A percentile compares a stretch with the other conserved stretches of the same genome.
Evolutionary conservation across 2,329 filamentous ascomycete genomes (phyloP).

Genomic region (Fusarium sp.): DNA sequence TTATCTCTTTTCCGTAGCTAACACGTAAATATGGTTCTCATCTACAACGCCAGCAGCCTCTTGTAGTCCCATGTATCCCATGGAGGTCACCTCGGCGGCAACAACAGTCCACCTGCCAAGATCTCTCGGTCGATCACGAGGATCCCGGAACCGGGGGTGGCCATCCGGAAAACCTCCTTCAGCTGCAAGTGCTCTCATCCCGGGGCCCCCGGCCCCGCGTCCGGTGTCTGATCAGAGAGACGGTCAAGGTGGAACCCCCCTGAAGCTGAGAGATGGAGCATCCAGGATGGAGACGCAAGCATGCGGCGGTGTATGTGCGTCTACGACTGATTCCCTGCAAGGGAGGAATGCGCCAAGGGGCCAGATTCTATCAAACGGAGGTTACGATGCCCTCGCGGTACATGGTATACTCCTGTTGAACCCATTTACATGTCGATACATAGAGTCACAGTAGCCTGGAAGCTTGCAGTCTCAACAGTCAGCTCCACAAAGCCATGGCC

Average conservation of each 20-base stretch:
- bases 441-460: not conserved
- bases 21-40: not conserved
- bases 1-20: not conserved
- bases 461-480: not conserved
- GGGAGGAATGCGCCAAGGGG: conserved; percentile 26
- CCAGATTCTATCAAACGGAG: not conserved
- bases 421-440: not conserved
- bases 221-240: conserved; percentile 6
- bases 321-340: not conserved
- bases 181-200: conserved; percentile 23
- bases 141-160: not conserved
- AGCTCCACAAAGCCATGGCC: not conserved
- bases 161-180: conserved; percentile 13
- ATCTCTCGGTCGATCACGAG: not conserved
- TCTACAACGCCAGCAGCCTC: not conserved
- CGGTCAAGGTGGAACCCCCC: conserved; percentile 1
- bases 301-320: not conserved
- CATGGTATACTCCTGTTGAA: not conserved
- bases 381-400: not conserved
- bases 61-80: not conserved
- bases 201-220: not conserved
- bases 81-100: not conserved
- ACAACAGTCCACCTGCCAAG: not conserved
- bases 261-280: not conserved
- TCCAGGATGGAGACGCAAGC: not conserved